Base-by-base conservation (phyloP, 1,284 basidiomycete species). In the Microbotryum silenes-acaulis region DNA sequence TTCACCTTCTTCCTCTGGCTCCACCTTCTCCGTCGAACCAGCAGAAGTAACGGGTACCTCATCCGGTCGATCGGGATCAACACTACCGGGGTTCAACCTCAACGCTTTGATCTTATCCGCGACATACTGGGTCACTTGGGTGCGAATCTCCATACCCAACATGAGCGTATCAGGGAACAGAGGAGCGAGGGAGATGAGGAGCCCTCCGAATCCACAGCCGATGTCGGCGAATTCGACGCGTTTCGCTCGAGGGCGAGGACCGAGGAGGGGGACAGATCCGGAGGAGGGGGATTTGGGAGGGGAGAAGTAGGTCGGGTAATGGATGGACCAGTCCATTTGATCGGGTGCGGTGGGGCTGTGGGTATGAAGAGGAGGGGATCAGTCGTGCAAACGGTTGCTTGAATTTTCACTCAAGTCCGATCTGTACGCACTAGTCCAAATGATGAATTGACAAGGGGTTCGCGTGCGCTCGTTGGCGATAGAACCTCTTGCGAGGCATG, bases 361-460 rank as follows among this genome's bases (percentile, higher is more conserved):
- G 20, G 25, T n/a, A 48, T 10, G n/a, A 14, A 42, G 37, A 42
- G 16, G 37, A 4, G 14, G 18, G 16, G 37, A 8, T 31, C 31
- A 31, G 31, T 31, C 31, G 7, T 31, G 7, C 7, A 31, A 9
- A 10, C 31, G 31, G 31, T 31, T 31, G 8, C 31, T 31, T 9
- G 31, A 31, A 31, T 2, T 31, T 6, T 10, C 29, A 31, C 31
- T 27, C 27, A 10, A 33, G 33, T 23, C 45, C 8, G 31, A 23
- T 21, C 12, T 20, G 49, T 27, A 73, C 78, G 59, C 57, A 81
- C 79, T 97, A 98, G 66, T 86, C 85, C 55, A 99, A 82, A 27
- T 84, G 81, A 77, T 98, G 96, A 76, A 98, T 96, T 16, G 89
- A 90, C 77, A 99, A 97, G 2, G 94, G 94, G 75, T 99, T 99